Percentiles rank a stretch among this genome's conserved stretches.
phyloP scores from a whole-genome alignment of 441 rosid species.

The Gossypium davidsonii region DNA sequence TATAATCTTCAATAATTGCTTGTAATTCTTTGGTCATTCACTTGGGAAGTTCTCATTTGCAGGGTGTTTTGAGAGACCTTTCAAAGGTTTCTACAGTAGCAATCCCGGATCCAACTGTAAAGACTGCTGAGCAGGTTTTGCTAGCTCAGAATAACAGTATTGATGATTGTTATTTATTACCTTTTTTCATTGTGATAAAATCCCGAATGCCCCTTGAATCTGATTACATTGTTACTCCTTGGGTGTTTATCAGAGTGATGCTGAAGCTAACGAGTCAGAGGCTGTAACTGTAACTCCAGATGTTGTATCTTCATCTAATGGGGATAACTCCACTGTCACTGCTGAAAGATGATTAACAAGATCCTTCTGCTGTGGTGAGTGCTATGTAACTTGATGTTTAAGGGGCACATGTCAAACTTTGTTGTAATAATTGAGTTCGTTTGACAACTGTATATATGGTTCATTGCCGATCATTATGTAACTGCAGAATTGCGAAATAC shows the following conservation, averaged over 20 bases:
- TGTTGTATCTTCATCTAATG: conserved; percentile 19
- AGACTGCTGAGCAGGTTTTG: conserved; percentile 28
- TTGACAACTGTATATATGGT: conserved; percentile 7
- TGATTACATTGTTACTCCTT: not conserved
- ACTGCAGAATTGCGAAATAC: not conserved
- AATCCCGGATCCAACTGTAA: conserved; percentile 25
- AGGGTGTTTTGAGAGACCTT: conserved; percentile 39
- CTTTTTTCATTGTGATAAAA: not conserved
- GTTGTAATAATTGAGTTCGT: conserved; percentile 5
- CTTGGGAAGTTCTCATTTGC: conserved; percentile 12
- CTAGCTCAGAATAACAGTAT: not conserved
- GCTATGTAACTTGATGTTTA: not conserved
- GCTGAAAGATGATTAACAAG: conserved; percentile 17
- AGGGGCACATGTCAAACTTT: conserved; percentile 1
- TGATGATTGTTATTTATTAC: not conserved
- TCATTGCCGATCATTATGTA: not conserved
- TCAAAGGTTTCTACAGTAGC: conserved; percentile 20
- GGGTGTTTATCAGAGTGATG: conserved; percentile 21
- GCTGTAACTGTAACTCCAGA: conserved; percentile 11
- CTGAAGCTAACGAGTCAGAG: conserved; percentile 20
- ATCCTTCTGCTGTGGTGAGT: not conserved
- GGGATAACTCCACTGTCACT: conserved; percentile 22
- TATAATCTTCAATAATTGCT: not conserved
- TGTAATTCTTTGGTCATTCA: conserved; percentile 1
- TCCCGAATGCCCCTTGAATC: not conserved